Conservation (phyloP, 2,329 filamentous ascomycete species). For the Herpomyces periplanetae region DNA sequence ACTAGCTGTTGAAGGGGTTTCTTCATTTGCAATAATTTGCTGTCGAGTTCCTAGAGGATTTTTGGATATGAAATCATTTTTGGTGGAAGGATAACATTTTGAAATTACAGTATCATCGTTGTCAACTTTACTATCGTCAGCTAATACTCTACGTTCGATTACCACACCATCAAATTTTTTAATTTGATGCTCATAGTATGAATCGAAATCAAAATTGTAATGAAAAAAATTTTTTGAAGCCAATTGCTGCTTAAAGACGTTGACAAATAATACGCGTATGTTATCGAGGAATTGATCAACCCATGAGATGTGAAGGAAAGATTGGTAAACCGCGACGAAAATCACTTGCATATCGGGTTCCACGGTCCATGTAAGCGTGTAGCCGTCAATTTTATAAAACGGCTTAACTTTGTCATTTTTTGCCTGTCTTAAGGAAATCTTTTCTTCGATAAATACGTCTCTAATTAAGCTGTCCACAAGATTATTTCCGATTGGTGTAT, state of each 20-base stretch:
- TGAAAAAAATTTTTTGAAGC: too few relatives aligned
- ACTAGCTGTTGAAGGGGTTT: too few relatives aligned
- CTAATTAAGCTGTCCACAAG: conserved; percentile 79
- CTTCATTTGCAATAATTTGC: too few relatives aligned
- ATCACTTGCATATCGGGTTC: conserved; percentile 75
- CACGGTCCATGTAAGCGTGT: conserved; percentile 71
- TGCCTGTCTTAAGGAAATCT: conserved; percentile 17
- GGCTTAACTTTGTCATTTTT: conserved; percentile 23
- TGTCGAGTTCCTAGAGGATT: too few relatives aligned
- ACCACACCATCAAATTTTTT: too few relatives aligned
- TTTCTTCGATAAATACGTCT: conserved; percentile 92
- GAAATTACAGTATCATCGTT: too few relatives aligned
- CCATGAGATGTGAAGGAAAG: conserved; percentile 74
- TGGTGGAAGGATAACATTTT: too few relatives aligned
- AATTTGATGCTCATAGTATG: too few relatives aligned
- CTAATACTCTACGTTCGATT: too few relatives aligned
- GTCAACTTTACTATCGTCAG: too few relatives aligned
- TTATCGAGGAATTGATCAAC: conserved; percentile 88
- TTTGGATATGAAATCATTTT: too few relatives aligned
- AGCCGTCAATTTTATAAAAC: conserved; percentile 56
- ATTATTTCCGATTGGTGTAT: conserved; percentile 34
- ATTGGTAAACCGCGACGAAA: conserved; percentile 91
- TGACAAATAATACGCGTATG: conserved; percentile 59
- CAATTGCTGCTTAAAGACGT: conserved; percentile 58
- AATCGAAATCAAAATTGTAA: too few relatives aligned